A percentile compares a stretch with the other conserved stretches of the same genome.
Conservation (phyloP, 2,329 filamentous ascomycete species). For the Rhynchosporium agropyri region DNA sequence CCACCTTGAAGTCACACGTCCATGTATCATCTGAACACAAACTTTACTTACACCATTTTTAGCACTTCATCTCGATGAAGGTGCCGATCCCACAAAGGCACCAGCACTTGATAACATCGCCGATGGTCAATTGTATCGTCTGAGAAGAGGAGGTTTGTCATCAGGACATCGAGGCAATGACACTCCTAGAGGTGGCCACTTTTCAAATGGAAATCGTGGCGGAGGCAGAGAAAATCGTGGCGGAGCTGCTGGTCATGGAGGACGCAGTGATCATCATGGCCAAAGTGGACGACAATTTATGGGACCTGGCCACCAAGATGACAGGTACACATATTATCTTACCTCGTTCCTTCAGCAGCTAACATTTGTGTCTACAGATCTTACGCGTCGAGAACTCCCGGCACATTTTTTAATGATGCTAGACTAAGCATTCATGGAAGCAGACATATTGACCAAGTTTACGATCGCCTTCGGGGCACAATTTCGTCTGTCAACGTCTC, state of each 20-base stretch:
- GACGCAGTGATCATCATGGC: background rate
- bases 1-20: background rate
- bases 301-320: background rate
- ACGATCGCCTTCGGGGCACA: background rate
- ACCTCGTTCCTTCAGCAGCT: background rate
- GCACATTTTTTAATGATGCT: conserved; percentile 11
- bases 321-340: background rate
- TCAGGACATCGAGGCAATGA: conserved; percentile 15
- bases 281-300: background rate
- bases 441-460: background rate
- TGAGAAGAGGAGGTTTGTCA: conserved; percentile 27
- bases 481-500: background rate
- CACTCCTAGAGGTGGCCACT: conserved; percentile 14
- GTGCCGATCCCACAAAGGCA: conserved; percentile 27
- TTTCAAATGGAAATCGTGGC: background rate
- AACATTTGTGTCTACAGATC: background rate
- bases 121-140: conserved; percentile 37
- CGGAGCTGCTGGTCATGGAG: background rate
- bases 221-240: conserved; percentile 20
- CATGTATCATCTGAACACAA: no score
- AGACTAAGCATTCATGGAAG: background rate
- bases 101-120: conserved; percentile 34
- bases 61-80: conserved; percentile 35
- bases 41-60: conserved; percentile 17
- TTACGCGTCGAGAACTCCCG: background rate